A percentile compares a stretch with the other conserved stretches of the same genome.
Evolutionary conservation across 2,329 filamentous ascomycete species (phyloP).

Genomic region (Colletotrichum trifolii): DNA sequence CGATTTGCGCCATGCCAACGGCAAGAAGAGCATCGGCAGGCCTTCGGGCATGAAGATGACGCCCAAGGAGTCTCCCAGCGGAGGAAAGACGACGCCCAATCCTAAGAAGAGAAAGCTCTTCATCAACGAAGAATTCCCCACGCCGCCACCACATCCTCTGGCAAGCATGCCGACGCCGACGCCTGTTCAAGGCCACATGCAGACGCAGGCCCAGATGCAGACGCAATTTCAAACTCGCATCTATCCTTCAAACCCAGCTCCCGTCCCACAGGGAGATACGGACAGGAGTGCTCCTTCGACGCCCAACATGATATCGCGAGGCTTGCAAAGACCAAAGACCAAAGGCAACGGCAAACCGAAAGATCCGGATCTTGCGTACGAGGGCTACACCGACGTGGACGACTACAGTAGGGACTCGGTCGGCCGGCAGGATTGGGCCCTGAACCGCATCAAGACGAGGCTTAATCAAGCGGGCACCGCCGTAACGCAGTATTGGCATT

Average conservation of each 20-base stretch:
- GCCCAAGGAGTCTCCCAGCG: slow-evolving; percentile 36
- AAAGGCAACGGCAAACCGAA: slow-evolving; percentile 11
- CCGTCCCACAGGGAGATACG: slow-evolving; percentile 1
- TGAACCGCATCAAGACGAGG: slow-evolving; percentile 63
- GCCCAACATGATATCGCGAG: slow-evolving; percentile 10
- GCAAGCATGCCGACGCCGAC: slow-evolving; percentile 17
- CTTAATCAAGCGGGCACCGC: slow-evolving; percentile 56
- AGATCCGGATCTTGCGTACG: slow-evolving; percentile 54
- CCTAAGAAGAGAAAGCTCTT: slow-evolving; percentile 47
- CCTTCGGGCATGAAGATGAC: slow-evolving; percentile 60
- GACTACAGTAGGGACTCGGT: slow-evolving; percentile 59
- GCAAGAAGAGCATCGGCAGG: slow-evolving; percentile 67
- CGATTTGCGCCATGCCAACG: slow-evolving; percentile 61
- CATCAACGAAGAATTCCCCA: slow-evolving; percentile 21
- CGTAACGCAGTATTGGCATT: slow-evolving; percentile 68
- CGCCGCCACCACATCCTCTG: slow-evolving; percentile 9
- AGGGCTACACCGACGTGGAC: slow-evolving; percentile 64
- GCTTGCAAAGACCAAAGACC: slow-evolving; percentile 18
- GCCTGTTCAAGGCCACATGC: background rate
- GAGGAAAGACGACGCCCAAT: slow-evolving; percentile 40
- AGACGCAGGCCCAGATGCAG: too few species aligned
- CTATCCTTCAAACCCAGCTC: background rate
- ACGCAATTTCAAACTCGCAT: too few species aligned
- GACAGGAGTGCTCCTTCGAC: slow-evolving; percentile 18
- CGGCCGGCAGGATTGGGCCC: slow-evolving; percentile 60